Percentiles rank a stretch among this genome's conserved stretches.
Evolutionary conservation across 345 rosid species (phyloP).

Genomic region (Eucalyptus urophylla): DNA sequence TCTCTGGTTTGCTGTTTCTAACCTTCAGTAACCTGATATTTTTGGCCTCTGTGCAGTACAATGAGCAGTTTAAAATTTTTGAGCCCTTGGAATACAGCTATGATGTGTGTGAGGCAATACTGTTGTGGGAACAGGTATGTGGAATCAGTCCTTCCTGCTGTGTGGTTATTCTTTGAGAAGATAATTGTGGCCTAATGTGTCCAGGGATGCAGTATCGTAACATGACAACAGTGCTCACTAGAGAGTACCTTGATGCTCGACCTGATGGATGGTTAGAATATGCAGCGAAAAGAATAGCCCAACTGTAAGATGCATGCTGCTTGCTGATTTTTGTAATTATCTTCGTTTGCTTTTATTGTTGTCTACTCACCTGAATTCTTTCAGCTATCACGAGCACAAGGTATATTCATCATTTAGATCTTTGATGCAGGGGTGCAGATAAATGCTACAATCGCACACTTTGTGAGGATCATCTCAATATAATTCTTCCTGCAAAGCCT

Average conservation of each 20-base stretch:
- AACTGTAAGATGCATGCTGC: conserved; percentile 42
- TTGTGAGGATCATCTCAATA: conserved; percentile 83
- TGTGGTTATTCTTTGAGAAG: not conserved
- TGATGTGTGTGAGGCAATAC: conserved; percentile 77
- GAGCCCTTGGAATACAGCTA: conserved; percentile 87
- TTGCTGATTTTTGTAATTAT: not conserved
- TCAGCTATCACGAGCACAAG: not conserved
- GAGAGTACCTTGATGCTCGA: conserved; percentile 87
- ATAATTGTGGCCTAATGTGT: conserved; percentile 4
- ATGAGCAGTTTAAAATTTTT: conserved; percentile 66
- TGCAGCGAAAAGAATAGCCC: conserved; percentile 91
- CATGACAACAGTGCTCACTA: conserved; percentile 91
- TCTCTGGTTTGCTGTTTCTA: not conserved
- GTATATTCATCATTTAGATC: not conserved
- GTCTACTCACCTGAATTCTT: not conserved
- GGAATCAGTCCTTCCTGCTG: not conserved
- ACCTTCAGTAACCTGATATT: not conserved
- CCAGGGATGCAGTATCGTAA: conserved; percentile 70
- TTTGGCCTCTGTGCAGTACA: conserved; percentile 42
- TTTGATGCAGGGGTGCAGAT: conserved; percentile 56
- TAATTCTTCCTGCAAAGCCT: conserved; percentile 77
- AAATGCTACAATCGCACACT: conserved; percentile 74
- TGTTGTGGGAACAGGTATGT: conserved; percentile 96
- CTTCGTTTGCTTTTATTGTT: not conserved
- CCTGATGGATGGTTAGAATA: conserved; percentile 95